Conservation (phyloP, 768 basidiomycete genomes). For the Chiua virens region DNA sequence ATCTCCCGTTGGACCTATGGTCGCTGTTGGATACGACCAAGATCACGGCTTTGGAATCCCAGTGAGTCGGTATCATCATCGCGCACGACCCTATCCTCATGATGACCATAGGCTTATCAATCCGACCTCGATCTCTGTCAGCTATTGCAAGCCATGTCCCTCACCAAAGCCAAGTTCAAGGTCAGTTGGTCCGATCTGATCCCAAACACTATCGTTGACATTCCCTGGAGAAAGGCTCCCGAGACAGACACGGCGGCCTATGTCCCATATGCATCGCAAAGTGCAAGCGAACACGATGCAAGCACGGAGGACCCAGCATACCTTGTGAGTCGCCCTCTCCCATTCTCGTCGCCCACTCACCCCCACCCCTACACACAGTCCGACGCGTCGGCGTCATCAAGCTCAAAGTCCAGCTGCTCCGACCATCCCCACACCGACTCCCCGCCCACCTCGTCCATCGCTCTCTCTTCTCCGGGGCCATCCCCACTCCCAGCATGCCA, state of each 20-base stretch:
- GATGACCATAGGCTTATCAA: slow-evolving; percentile 21
- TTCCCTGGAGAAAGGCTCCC: slow-evolving; percentile 35
- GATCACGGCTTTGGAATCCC: slow-evolving; percentile 18
- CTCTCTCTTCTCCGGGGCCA: slow-evolving; percentile 1
- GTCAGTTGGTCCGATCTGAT: slow-evolving; percentile 15
- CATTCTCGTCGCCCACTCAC: background rate
- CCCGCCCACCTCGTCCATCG: slow-evolving; percentile 17
- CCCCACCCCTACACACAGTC: slow-evolving; percentile 30
- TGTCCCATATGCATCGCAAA: slow-evolving; percentile 33
- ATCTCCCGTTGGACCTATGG: slow-evolving; percentile 30
- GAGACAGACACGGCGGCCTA: slow-evolving; percentile 13
- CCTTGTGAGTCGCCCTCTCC: slow-evolving; percentile 34
- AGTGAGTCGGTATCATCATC: slow-evolving; percentile 13
- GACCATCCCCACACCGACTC: slow-evolving; percentile 16
- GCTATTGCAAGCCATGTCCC: slow-evolving; percentile 50
- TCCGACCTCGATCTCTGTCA: slow-evolving; percentile 51
- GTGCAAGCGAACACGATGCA: slow-evolving; percentile 40
- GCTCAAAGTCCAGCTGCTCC: slow-evolving; percentile 41
- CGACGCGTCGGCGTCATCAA: slow-evolving; percentile 47
- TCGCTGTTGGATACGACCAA: slow-evolving; percentile 22
- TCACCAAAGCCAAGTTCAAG: slow-evolving; percentile 37
- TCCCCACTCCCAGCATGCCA: slow-evolving; percentile 52
- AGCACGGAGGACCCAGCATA: slow-evolving; percentile 45
- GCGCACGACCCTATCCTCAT: background rate
- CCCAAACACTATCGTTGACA: slow-evolving; percentile 10